Evolutionary conservation across 352 stramenopile species (phyloP).

Genomic region (Phytophthora constricta): DNA sequence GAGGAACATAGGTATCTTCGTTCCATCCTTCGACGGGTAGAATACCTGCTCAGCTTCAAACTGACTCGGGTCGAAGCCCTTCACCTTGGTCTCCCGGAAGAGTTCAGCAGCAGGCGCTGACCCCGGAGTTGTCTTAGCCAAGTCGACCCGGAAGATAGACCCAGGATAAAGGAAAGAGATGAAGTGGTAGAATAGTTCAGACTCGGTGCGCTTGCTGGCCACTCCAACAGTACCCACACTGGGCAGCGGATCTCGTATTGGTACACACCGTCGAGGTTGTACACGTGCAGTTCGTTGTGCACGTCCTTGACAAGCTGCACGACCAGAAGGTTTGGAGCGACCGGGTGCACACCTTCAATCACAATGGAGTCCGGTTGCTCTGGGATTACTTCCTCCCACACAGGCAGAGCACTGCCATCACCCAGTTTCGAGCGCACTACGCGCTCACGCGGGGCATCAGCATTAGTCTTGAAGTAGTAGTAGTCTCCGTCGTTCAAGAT

Average conservation of each 20-base stretch:
- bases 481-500: constrained; percentile 87
- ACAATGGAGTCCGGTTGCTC: constrained; percentile 79
- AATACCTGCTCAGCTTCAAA: constrained; percentile 89
- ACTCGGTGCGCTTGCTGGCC: constrained; percentile 73
- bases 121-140: constrained; percentile 39
- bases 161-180: constrained; percentile 87
- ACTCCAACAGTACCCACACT: constrained; percentile 74
- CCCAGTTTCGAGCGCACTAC: constrained; percentile 67
- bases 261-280: constrained; percentile 77
- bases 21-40: constrained; percentile 94
- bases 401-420: constrained; percentile 25
- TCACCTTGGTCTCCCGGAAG: constrained; percentile 85
- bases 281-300: constrained; percentile 79
- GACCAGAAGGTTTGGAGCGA: constrained; percentile 72
- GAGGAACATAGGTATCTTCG: constrained; percentile 96
- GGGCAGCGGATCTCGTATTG: constrained; percentile 77
- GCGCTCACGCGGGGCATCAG: constrained; percentile 80
- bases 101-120: constrained; percentile 44
- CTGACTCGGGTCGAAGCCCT: constrained; percentile 78
- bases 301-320: constrained; percentile 87
- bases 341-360: constrained; percentile 73
- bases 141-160: constrained; percentile 78
- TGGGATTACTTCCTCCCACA: constrained; percentile 85
- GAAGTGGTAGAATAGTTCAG: constrained; percentile 91
- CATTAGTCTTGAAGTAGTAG: constrained; percentile 91